Evolutionary conservation across 1,284 basidiomycete species (phyloP).

Genomic region (Ganoderma lucidum): DNA sequence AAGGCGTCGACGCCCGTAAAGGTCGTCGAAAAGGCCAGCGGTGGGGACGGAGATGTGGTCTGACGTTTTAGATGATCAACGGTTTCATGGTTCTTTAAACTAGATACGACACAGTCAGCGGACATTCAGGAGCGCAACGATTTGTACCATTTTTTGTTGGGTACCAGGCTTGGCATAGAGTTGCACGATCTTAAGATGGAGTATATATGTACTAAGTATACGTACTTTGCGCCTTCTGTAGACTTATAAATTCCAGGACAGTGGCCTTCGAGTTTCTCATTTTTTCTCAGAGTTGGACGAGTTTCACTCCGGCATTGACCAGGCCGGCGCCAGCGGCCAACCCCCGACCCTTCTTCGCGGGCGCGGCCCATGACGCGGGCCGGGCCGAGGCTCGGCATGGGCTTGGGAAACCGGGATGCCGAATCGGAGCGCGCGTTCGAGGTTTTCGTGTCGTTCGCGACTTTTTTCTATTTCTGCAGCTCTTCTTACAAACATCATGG

Average conservation of each 20-base stretch:
- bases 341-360: no score
- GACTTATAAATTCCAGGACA: background rate
- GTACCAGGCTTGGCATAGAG: background rate
- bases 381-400: background rate
- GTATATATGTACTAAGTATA: background rate
- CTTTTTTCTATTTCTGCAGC: constrained; percentile 9
- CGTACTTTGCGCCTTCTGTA: background rate
- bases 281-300: no score
- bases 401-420: constrained; percentile 1
- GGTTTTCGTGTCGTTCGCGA: background rate
- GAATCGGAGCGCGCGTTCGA: background rate
- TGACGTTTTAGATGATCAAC: background rate
- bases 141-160: background rate
- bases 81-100: background rate
- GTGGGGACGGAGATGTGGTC: background rate
- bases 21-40: background rate
- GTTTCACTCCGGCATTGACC: no score
- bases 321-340: no score
- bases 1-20: background rate
- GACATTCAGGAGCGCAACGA: background rate
- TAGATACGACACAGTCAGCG: background rate
- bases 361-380: background rate
- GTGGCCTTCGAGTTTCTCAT: no score
- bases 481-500: constrained; percentile 11
- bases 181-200: background rate